phyloP scores from a whole-genome alignment of 2,329 filamentous ascomycete species.

The Raffaelea ambrosiae region DNA sequence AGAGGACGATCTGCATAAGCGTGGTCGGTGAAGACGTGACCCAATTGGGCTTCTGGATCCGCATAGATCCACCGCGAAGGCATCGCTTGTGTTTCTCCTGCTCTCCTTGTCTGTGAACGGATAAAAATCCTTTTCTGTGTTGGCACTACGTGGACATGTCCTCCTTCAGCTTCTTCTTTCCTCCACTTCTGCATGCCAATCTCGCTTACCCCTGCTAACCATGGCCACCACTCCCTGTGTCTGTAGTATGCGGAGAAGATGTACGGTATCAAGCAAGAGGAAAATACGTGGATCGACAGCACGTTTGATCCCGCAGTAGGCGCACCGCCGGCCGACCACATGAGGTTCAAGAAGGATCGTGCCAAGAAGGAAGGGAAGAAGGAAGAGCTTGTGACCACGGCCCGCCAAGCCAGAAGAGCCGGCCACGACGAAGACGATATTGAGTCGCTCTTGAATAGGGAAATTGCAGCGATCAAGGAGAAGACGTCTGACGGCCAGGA shows the following conservation, averaged over 20 bases:
- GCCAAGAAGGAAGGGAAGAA: constrained; percentile 13
- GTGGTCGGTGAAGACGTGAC: constrained; percentile 58
- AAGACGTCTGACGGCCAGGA: constrained; percentile 25
- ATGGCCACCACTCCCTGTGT: too few species aligned
- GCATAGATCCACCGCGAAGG: not conserved
- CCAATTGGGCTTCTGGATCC: not conserved
- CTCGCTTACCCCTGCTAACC: too few species aligned
- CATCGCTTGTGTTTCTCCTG: not conserved
- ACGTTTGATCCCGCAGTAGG: too few species aligned
- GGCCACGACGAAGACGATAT: constrained; percentile 48
- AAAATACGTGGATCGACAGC: constrained; percentile 19
- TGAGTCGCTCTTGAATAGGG: constrained; percentile 62
- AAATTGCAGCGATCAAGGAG: constrained; percentile 55
- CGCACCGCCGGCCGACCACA: too few species aligned
- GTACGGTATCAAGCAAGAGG: constrained; percentile 39
- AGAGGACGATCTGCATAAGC: constrained; percentile 63
- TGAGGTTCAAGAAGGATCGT: not conserved
- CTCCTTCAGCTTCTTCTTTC: not conserved
- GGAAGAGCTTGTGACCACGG: constrained; percentile 11
- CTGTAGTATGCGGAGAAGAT: constrained; percentile 56
- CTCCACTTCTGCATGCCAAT: too few species aligned
- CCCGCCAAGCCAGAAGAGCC: too few species aligned
- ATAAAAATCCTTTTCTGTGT: too few species aligned
- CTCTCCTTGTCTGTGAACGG: not conserved
- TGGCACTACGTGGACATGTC: too few species aligned